Base-by-base conservation (phyloP, 2,329 filamentous ascomycete species). In the Colletotrichum filicis region DNA sequence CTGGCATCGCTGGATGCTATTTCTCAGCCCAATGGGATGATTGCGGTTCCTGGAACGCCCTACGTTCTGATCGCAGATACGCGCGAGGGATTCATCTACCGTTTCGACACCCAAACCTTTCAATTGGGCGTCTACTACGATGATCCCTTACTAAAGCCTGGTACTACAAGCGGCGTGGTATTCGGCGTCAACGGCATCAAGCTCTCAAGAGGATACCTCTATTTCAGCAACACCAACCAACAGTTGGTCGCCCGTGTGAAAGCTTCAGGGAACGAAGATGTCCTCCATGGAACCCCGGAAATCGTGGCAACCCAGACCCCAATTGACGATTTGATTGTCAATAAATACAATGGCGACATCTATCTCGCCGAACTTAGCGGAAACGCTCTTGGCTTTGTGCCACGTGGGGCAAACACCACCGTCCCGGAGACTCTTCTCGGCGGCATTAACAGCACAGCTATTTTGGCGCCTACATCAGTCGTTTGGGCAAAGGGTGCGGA, bases 131-230 rank as follows among this genome's bases (percentile, higher is more conserved):
- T 49, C 42, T 49, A 49, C 19, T 49, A n/a, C 42, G 42, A 49
- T 49, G 42, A 49, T 19, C 19, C 42, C 19, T 9, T 49, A 5
- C 42, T 49, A 19, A 49, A n/a, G 19, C 42, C 42, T 49, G 19
- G 42, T 19, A 49, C 42, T 19, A 49, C 19, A 7, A 49, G 12
- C 53, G 53, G 22, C 22, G 14, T 56, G 14, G 53, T 56, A 56
- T 56, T 77, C 7, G 77, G 76, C 3, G 68, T 77, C 62, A 76
- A 78, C 32, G 76, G 76, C 16, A 57, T 78, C 57, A 66, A 75
- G 30, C 59, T 74, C 26, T 32, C 64, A 30, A 32, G 57, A 5
- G 71, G 67, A 2, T 76, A 76, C 63, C 37, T 79, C 16, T 79
- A 79, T 71, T 71, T 77, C 32, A 77, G 74, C 32, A 76, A 75